Percentiles rank a stretch among this genome's conserved stretches.
phyloP scores from a whole-genome alignment of 495 filamentous ascomycete genomes.

The Aspergillus indologenus region DNA sequence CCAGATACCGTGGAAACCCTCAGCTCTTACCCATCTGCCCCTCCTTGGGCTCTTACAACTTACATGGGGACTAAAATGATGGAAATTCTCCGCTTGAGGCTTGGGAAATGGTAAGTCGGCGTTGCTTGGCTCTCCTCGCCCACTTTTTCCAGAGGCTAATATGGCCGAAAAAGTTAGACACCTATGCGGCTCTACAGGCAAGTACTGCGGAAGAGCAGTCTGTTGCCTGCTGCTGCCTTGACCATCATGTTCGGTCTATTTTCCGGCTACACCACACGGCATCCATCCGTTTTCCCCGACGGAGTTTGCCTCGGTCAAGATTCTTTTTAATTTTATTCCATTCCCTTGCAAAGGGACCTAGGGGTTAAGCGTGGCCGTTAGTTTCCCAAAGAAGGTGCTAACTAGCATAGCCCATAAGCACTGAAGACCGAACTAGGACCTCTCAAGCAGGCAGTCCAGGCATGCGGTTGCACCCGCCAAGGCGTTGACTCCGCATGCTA shows the following conservation, averaged over 20 bases:
- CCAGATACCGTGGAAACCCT: background rate
- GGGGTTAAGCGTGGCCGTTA: constrained; percentile 1
- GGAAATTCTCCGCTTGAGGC: background rate
- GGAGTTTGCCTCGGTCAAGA: background rate
- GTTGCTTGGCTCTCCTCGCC: background rate
- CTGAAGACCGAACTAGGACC: background rate
- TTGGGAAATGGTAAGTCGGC: background rate
- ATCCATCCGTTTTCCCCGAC: constrained; percentile 1
- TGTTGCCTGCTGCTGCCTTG: constrained; percentile 7
- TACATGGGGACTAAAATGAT: background rate
- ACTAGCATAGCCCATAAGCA: background rate
- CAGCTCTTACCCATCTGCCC: background rate
- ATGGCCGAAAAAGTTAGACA: background rate
- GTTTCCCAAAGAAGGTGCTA: background rate
- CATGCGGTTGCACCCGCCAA: constrained; percentile 3
- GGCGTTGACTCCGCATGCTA: background rate
- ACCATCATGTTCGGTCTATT: background rate
- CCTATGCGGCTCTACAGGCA: constrained; percentile 3
- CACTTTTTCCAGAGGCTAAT: background rate
- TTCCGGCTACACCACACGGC: too few species aligned
- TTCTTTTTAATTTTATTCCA: too few species aligned
- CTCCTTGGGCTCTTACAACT: background rate
- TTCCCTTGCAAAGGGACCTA: background rate
- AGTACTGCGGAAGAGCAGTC: background rate
- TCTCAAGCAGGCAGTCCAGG: background rate